Evolutionary conservation across 192 early-diverging fungal genomes (phyloP).

Genomic region (Dispira parvispora): DNA sequence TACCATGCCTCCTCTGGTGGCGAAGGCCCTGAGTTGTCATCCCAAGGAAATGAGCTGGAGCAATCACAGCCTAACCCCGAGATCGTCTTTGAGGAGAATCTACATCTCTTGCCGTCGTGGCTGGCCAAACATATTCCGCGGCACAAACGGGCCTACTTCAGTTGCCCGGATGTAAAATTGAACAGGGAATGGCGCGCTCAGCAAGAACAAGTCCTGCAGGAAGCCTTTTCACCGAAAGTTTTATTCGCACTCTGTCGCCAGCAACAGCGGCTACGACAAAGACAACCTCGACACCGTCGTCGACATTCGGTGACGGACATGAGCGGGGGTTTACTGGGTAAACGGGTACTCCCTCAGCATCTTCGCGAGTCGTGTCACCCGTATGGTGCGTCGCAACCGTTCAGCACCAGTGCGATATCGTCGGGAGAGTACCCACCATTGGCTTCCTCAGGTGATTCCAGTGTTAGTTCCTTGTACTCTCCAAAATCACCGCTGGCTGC

Average conservation of each 20-base stretch:
- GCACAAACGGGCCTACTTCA: not conserved
- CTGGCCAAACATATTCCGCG: slow-evolving; percentile 22
- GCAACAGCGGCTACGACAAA: slow-evolving; percentile 23
- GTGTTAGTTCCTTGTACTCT: too few species aligned
- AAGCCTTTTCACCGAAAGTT: slow-evolving; percentile 77
- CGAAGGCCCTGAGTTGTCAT: not conserved
- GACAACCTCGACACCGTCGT: slow-evolving; percentile 22
- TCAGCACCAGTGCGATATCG: slow-evolving; percentile 8
- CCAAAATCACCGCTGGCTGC: too few species aligned
- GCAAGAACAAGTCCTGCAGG: slow-evolving; percentile 77
- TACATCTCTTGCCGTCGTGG: slow-evolving; percentile 66
- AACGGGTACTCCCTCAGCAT: slow-evolving; percentile 10
- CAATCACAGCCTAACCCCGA: slow-evolving; percentile 36
- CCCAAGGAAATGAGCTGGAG: slow-evolving; percentile 7
- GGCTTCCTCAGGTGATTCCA: too few species aligned
- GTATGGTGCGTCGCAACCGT: not conserved
- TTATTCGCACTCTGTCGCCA: slow-evolving; percentile 56
- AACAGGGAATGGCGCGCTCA: slow-evolving; percentile 47
- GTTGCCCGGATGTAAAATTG: slow-evolving; percentile 19
- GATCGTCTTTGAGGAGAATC: slow-evolving; percentile 80
- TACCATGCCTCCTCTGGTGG: slow-evolving; percentile 20
- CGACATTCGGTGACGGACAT: slow-evolving; percentile 35
- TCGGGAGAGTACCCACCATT: too few species aligned
- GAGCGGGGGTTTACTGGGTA: slow-evolving; percentile 13
- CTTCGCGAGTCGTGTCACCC: not conserved